Base-by-base conservation (phyloP, 768 basidiomycete species). In the Gymnopilus dilepis region DNA sequence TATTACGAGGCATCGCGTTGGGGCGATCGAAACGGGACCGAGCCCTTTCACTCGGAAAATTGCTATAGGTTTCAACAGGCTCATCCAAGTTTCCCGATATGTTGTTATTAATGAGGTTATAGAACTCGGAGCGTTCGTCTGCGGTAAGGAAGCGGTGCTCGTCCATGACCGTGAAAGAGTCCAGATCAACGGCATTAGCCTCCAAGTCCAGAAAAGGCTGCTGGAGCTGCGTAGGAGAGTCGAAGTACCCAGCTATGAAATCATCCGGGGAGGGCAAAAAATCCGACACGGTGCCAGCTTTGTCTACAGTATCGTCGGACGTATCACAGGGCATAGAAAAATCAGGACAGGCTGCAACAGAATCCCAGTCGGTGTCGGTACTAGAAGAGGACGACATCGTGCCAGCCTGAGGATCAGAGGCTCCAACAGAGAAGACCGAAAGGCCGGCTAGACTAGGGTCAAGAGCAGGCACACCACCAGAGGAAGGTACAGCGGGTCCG, bases 51-150 rank as follows among this genome's bases (percentile, higher is more conserved):
- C 80, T 74, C 85, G 85, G 86, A 65, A 80, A 78, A 51, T 75
- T 72, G 61, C 75, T 76, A 68, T 88, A 87, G 8, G 81, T 80
- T 21, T 83, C 84, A 59, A 81, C 77, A 43, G 75, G 78, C 68
- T 87, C 84, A 61, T 82, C 78, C 42, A 85, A 76, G 19, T 79
- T 74, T 59, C 78, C 77, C 13, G 80, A 82, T 52, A 88, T 78
- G 43, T 75, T 80, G 62, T 74, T 76, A 60, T 83, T 79, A 38
- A 89, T 73, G 26, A 82, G 71, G 51, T 81, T 75, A 65, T 89
- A 89, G 59, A 84, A 74, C 24, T 77, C 80, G 55, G 74, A 70
- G 33, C 86, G 83, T 68, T 87, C 84, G n/a, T 69, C 65, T 57
- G 72, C 61, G 13, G 78, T 76, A 47, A 86, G 74, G 21, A 76